phyloP scores from a whole-genome alignment of 208 protist species.

The Balamuthia mandrillaris region DNA sequence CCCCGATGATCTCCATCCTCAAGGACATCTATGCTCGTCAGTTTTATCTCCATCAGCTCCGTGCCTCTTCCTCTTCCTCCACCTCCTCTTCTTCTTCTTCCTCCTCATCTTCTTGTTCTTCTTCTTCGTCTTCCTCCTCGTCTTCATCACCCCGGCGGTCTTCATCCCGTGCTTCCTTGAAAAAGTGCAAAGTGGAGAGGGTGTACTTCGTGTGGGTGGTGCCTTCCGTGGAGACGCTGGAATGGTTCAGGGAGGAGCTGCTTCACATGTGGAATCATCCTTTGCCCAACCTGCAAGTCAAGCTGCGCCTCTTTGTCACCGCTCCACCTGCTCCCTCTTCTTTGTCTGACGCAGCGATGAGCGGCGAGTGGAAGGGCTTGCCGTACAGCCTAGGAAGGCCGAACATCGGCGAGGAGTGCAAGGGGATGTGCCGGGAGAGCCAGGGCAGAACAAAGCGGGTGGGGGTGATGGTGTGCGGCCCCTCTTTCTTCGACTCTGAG shows the following conservation, averaged over 20 bases:
- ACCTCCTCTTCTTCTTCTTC: no score
- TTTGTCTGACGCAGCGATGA: not conserved
- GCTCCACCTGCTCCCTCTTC: not conserved
- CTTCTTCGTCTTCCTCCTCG: not conserved
- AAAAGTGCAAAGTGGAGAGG: not conserved
- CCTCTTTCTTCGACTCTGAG: not conserved
- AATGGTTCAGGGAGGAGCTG: not conserved
- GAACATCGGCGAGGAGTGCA: not conserved
- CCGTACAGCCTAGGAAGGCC: not conserved
- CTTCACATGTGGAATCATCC: not conserved
- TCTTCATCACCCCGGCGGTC: not conserved
- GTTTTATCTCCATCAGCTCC: not conserved
- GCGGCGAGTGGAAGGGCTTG: not conserved
- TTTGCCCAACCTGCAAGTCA: not conserved
- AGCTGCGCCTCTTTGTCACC: not conserved
- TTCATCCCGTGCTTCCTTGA: not conserved
- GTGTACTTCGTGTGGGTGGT: not conserved
- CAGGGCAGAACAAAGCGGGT: not conserved
- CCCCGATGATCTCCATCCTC: constrained; percentile 30
- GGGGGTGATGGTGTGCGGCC: not conserved
- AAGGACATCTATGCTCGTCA: not conserved
- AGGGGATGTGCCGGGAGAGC: not conserved
- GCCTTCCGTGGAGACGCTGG: not conserved
- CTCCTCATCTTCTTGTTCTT: no score
- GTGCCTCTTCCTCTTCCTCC: no score